These are phyloP conservation scores for Ormosia emarginata DNA, from an alignment of 306 rosid genomes.

Conservation along the genomic window DNA sequence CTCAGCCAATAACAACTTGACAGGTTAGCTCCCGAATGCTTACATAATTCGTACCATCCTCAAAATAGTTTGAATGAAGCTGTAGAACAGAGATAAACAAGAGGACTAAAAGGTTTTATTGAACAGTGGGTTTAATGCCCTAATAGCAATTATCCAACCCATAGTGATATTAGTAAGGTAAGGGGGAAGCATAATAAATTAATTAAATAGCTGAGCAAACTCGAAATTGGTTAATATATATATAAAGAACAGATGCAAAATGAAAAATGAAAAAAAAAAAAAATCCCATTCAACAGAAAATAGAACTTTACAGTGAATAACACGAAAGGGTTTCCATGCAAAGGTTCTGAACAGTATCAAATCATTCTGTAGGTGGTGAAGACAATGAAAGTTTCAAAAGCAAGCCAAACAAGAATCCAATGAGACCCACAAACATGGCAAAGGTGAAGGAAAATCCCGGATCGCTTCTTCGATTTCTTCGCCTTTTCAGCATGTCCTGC, in stretches of 20 bases:
- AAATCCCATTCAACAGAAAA: neutral
- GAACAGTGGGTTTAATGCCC: neutral
- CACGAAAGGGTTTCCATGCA: conserved; percentile 9
- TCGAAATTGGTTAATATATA: neutral
- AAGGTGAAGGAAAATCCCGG: conserved; percentile 65
- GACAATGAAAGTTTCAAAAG: conserved; percentile 67
- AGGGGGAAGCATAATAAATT: neutral
- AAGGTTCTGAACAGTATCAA: neutral
- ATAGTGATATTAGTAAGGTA: neutral
- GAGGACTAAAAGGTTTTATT: neutral
- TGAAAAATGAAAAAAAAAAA: neutral
- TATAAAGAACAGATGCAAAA: neutral
- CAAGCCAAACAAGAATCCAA: conserved; percentile 72
- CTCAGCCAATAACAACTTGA: conserved; percentile 23
- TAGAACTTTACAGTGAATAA: conserved; percentile 18
- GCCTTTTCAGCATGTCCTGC: conserved; percentile 63
- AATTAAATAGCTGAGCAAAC: neutral
- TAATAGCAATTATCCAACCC: neutral
- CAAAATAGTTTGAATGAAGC: too few relatives aligned
- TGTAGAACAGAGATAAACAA: neutral
- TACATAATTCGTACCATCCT: neutral
- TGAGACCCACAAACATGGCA: conserved; percentile 61
- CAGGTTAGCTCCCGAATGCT: conserved; percentile 14
- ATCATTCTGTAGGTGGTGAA: conserved; percentile 53
- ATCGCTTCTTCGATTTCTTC: conserved; percentile 44